phyloP scores from a whole-genome alignment of 1,284 basidiomycete genomes.

The Coriolopsis trogii region DNA sequence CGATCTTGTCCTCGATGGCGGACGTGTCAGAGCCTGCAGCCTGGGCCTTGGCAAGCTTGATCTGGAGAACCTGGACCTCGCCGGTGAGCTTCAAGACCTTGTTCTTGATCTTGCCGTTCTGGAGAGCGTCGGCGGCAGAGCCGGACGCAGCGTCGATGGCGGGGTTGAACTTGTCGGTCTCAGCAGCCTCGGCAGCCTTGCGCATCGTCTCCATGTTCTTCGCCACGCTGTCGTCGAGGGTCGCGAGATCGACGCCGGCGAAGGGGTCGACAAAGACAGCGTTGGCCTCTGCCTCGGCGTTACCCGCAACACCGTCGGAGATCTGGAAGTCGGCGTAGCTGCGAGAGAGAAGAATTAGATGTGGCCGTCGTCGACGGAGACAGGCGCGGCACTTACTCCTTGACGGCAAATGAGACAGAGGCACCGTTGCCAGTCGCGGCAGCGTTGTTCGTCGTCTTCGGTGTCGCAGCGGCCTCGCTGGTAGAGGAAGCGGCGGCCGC shows the following conservation, averaged over 20 bases:
- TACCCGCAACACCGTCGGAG: conserved; percentile 45
- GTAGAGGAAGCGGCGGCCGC: neutral
- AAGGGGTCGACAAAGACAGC: conserved; percentile 48
- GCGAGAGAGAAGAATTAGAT: neutral
- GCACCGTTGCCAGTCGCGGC: conserved; percentile 8
- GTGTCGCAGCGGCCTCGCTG: too few relatives aligned
- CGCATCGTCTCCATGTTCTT: conserved; percentile 48
- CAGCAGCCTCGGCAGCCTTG: conserved; percentile 44
- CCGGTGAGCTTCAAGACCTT: conserved; percentile 55
- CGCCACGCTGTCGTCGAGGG: conserved; percentile 30
- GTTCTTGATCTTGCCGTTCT: conserved; percentile 53
- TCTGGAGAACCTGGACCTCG: conserved; percentile 42
- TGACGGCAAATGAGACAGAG: conserved; percentile 15
- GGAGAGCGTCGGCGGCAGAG: conserved; percentile 41
- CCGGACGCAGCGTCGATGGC: conserved; percentile 45
- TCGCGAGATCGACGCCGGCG: conserved; percentile 39
- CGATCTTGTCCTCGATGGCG: conserved; percentile 32
- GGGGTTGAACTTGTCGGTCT: conserved; percentile 48
- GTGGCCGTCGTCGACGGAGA: neutral
- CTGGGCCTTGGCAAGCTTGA: conserved; percentile 45
- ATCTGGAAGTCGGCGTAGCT: conserved; percentile 51
- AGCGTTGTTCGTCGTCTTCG: conserved; percentile 1
- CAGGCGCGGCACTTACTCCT: conserved; percentile 21
- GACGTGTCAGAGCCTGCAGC: conserved; percentile 39
- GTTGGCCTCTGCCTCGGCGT: conserved; percentile 44